Evolutionary conservation across 805 yeast genomes (phyloP).

Genomic region (Lipomyces yamanashiensis): DNA sequence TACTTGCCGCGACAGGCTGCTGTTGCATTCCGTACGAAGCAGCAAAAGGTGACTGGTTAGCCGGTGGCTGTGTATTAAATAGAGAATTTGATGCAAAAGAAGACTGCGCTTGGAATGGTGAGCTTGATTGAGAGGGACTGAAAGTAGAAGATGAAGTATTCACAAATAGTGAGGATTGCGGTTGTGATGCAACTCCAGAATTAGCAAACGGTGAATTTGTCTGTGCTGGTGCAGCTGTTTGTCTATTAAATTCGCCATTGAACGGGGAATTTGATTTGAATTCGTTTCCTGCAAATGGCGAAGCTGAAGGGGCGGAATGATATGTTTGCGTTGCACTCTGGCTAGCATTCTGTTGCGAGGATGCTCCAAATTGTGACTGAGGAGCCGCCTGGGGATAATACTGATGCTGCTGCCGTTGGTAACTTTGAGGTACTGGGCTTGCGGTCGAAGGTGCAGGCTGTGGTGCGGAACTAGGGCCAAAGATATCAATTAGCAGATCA

Average conservation of each 20-base stretch:
- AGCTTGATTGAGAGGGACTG: neutral
- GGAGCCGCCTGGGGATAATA: neutral
- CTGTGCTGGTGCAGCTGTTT: neutral
- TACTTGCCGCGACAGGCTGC: too few relatives aligned
- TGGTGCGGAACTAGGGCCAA: slow-evolving; percentile 8
- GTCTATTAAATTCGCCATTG: neutral
- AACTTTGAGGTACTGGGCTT: neutral
- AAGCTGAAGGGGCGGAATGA: neutral
- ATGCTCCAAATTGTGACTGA: neutral
- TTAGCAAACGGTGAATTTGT: slow-evolving; percentile 6
- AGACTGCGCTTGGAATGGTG: neutral
- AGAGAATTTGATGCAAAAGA: neutral
- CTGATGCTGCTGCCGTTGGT: neutral
- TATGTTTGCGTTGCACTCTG: neutral
- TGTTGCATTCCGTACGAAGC: too few relatives aligned
- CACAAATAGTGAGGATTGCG: neutral
- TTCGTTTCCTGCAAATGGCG: neutral
- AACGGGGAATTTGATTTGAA: slow-evolving; percentile 3
- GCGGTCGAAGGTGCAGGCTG: neutral
- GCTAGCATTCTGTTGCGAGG: neutral
- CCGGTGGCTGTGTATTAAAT: neutral
- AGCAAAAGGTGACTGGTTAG: too few relatives aligned
- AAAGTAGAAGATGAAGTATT: too few relatives aligned
- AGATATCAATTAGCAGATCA: slow-evolving; percentile 23
- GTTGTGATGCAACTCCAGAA: neutral